These are phyloP conservation scores for Vigna reflexopilosa DNA, from an alignment of 306 rosid genomes.

Conservation along the genomic window DNA sequence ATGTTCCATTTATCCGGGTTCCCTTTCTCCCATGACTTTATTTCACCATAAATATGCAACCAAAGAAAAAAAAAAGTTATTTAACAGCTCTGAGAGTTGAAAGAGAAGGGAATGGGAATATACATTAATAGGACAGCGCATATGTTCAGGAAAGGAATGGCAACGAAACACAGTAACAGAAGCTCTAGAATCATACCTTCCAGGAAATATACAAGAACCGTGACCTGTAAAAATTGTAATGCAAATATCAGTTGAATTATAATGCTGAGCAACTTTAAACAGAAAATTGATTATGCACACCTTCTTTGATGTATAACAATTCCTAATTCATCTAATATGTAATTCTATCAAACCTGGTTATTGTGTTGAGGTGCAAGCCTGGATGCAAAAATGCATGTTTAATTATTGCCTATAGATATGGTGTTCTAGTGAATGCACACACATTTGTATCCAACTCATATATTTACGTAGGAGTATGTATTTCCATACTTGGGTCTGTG, in stretches of 20 bases:
- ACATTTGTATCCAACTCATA: slow-evolving; percentile 16
- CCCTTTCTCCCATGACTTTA: slow-evolving; percentile 69
- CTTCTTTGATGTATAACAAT: slow-evolving; percentile 18
- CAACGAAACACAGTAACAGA: not conserved
- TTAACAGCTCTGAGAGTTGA: not conserved
- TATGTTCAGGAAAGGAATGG: slow-evolving; percentile 16
- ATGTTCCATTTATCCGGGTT: slow-evolving; percentile 59
- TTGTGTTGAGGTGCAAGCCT: slow-evolving; percentile 15
- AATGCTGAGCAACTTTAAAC: not conserved
- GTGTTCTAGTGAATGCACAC: slow-evolving; percentile 8
- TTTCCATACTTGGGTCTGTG: slow-evolving; percentile 81
- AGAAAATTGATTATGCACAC: not conserved
- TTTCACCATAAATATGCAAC: slow-evolving; percentile 43
- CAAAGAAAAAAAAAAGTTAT: slow-evolving; percentile 15
- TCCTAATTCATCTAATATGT: slow-evolving; percentile 2
- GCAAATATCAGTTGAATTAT: slow-evolving; percentile 41
- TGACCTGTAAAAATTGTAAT: slow-evolving; percentile 63
- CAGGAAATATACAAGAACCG: slow-evolving; percentile 78
- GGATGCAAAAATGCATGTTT: slow-evolving; percentile 22
- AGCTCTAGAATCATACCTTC: slow-evolving; percentile 63
- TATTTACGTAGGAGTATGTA: slow-evolving; percentile 6
- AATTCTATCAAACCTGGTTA: slow-evolving; percentile 9
- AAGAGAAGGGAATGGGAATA: not conserved
- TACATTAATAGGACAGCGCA: not conserved
- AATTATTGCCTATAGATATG: not conserved